These are phyloP conservation scores for Exophiala sideris DNA, from an alignment of 2,329 filamentous ascomycete genomes.

Conservation along the genomic window DNA sequence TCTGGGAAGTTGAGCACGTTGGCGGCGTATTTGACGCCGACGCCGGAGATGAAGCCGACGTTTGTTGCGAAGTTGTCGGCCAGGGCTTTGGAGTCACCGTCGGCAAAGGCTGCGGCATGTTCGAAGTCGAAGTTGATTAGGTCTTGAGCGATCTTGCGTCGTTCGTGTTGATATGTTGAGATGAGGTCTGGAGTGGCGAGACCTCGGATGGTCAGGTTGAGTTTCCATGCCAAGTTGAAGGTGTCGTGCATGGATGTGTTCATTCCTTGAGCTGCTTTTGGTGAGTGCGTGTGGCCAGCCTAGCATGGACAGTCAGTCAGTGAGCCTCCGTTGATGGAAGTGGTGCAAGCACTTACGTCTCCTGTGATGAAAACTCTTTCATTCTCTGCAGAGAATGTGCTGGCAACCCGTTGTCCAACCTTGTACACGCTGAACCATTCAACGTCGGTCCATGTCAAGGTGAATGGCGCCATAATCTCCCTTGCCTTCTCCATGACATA, in stretches of 20 bases:
- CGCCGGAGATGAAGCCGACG: slow-evolving; percentile 69
- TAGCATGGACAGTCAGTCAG: neutral
- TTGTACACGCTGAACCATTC: slow-evolving; percentile 54
- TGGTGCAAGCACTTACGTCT: slow-evolving; percentile 35
- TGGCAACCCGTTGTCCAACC: slow-evolving; percentile 49
- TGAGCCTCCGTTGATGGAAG: neutral
- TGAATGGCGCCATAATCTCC: slow-evolving; percentile 46
- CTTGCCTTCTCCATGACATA: slow-evolving; percentile 61
- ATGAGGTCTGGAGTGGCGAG: slow-evolving; percentile 39
- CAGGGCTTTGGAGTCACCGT: slow-evolving; percentile 58
- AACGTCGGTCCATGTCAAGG: slow-evolving; percentile 43
- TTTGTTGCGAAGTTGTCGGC: slow-evolving; percentile 68
- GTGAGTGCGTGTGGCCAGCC: slow-evolving; percentile 36
- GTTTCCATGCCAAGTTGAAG: slow-evolving; percentile 58
- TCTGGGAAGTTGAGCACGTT: slow-evolving; percentile 61
- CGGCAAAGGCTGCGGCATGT: slow-evolving; percentile 53
- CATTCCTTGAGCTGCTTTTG: slow-evolving; percentile 70
- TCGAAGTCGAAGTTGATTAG: slow-evolving; percentile 57
- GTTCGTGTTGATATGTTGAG: slow-evolving; percentile 51
- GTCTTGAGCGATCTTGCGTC: slow-evolving; percentile 59
- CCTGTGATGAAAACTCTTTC: slow-evolving; percentile 48
- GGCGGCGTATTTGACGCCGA: slow-evolving; percentile 64
- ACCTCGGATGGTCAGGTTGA: slow-evolving; percentile 49
- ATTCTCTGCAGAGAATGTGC: slow-evolving; percentile 42
- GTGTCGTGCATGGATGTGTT: slow-evolving; percentile 68